Conservation (phyloP, 2,329 filamentous ascomycete genomes). For the Aspergillus thermomutatus region DNA sequence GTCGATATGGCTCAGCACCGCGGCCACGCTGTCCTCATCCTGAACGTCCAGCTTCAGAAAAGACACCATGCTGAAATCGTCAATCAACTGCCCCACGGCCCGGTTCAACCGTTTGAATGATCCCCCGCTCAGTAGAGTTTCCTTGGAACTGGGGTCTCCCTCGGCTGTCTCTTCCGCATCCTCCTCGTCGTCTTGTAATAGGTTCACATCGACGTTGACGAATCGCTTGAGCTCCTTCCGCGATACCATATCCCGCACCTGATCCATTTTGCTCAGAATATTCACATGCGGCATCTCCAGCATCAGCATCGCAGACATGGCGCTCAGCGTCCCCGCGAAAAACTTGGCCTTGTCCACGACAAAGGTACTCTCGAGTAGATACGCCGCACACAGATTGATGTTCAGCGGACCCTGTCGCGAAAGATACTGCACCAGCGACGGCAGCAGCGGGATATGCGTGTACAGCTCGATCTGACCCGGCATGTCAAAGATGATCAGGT, state of each 20-base stretch:
- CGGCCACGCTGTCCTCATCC: constrained; percentile 85
- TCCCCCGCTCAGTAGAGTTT: constrained; percentile 72
- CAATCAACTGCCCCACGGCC: constrained; percentile 86
- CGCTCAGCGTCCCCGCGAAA: constrained; percentile 90
- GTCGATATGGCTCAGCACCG: constrained; percentile 86
- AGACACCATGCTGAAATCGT: constrained; percentile 97
- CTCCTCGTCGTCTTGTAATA: constrained; percentile 66
- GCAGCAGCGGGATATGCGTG: constrained; percentile 91
- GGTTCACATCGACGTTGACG: constrained; percentile 75
- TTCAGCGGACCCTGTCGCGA: constrained; percentile 76
- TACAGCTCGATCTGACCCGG: constrained; percentile 98
- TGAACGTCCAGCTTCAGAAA: constrained; percentile 87
- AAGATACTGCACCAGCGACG: constrained; percentile 76
- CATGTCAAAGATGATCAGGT: constrained; percentile 97
- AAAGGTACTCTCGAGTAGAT: constrained; percentile 93
- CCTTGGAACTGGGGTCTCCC: constrained; percentile 61
- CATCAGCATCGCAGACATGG: constrained; percentile 99
- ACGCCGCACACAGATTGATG: constrained; percentile 87
- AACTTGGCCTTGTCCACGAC: constrained; percentile 95
- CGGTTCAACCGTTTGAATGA: constrained; percentile 81
- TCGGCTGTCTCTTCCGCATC: constrained; percentile 53
- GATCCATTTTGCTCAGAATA: constrained; percentile 95
- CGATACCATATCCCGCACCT: constrained; percentile 83
- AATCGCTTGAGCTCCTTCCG: constrained; percentile 89
- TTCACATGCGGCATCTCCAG: constrained; percentile 96